phyloP scores from a whole-genome alignment of 139 green algal species.

The Micractinium sp. region DNA sequence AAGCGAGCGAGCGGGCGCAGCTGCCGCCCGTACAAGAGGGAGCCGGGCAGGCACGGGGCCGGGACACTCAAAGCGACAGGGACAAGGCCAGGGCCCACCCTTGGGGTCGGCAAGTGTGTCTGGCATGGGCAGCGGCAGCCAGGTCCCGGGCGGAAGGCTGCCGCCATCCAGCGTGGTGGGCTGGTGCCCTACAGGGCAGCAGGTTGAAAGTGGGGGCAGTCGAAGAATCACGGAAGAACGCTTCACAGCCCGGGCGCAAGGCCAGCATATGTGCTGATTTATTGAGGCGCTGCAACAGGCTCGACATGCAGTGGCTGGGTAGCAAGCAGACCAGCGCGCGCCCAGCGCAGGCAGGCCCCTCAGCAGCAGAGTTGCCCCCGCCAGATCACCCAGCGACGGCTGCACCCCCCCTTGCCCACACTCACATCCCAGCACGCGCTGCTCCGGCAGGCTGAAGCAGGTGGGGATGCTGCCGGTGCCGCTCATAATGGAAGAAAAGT shows the following conservation, averaged over 20 bases:
- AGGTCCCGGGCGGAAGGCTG: background rate
- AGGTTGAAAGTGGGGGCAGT: background rate
- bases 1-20: too few relatives aligned
- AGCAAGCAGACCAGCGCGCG: background rate
- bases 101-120: background rate
- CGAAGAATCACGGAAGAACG: too few relatives aligned
- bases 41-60: background rate
- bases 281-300: too few relatives aligned
- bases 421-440: background rate
- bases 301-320: too few relatives aligned
- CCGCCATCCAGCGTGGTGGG: background rate
- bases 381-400: too few relatives aligned
- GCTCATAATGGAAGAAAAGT: background rate
- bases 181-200: background rate
- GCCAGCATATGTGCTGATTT: background rate
- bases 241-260: too few relatives aligned
- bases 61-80: too few relatives aligned
- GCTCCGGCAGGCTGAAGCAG: background rate
- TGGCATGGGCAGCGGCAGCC: background rate
- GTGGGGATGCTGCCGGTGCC: background rate
- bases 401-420: background rate
- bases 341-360: background rate
- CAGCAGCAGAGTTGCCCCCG: too few relatives aligned
- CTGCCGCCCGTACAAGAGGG: too few relatives aligned
- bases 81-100: background rate